Conservation (phyloP, 495 filamentous ascomycete genomes). For the Xylaria sp. region DNA sequence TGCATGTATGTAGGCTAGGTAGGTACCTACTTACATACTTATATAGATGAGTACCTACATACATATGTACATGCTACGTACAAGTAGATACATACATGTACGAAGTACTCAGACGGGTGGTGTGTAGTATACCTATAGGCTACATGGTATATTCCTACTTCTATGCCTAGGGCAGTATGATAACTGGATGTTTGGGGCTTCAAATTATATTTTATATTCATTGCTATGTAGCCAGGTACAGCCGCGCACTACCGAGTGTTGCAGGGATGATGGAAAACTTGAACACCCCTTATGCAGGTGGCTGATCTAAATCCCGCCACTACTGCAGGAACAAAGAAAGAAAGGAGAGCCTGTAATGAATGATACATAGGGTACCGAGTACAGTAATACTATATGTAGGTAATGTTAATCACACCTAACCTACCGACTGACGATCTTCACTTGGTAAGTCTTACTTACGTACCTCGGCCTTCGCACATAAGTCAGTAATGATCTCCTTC, state of each 20-base stretch:
- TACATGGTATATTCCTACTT: too few species aligned
- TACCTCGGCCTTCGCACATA: background rate
- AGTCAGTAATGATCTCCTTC: background rate
- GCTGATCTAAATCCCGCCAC: slow-evolving; percentile 14
- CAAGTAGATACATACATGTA: too few species aligned
- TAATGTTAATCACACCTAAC: background rate
- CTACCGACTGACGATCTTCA: background rate
- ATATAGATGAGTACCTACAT: background rate
- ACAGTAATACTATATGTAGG: too few species aligned
- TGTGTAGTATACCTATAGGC: too few species aligned
- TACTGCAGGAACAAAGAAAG: slow-evolving; percentile 25
- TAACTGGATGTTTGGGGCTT: too few species aligned
- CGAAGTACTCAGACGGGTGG: too few species aligned
- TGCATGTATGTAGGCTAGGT: background rate
- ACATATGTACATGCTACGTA: too few species aligned
- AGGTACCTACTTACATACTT: background rate
- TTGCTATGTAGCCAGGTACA: too few species aligned
- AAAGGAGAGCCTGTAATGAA: background rate
- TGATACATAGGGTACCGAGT: too few species aligned
- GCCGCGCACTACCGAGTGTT: too few species aligned
- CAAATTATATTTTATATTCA: too few species aligned
- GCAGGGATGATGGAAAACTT: background rate
- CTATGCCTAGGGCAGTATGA: too few species aligned
- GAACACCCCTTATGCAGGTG: slow-evolving; percentile 19
- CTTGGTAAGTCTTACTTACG: background rate